Evolutionary conservation across 768 basidiomycete species (phyloP).

Genomic region (Amanita pallidorosea): DNA sequence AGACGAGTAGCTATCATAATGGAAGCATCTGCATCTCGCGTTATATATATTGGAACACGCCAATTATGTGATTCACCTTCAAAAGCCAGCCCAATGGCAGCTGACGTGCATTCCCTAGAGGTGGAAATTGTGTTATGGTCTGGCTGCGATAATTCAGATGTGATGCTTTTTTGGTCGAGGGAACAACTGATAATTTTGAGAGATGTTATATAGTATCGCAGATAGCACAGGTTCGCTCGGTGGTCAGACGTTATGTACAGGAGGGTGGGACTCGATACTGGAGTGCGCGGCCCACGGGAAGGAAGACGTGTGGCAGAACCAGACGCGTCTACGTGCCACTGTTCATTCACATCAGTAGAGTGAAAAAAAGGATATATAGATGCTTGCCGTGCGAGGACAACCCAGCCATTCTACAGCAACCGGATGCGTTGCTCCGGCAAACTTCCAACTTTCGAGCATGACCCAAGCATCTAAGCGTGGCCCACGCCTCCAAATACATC

Average conservation of each 20-base stretch:
- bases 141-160: slow-evolving; percentile 23
- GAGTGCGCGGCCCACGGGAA: slow-evolving; percentile 43
- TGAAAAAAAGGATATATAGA: background rate
- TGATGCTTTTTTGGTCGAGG: slow-evolving; percentile 26
- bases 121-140: slow-evolving; percentile 23
- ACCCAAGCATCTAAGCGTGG: slow-evolving; percentile 52
- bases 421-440: slow-evolving; percentile 41
- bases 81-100: slow-evolving; percentile 51
- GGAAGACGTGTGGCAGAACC: slow-evolving; percentile 47
- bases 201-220: slow-evolving; percentile 31
- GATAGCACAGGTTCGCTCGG: slow-evolving; percentile 41
- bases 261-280: slow-evolving; percentile 43
- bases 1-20: slow-evolving; percentile 58
- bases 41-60: background rate
- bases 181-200: slow-evolving; percentile 40
- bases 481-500: slow-evolving; percentile 57
- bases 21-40: slow-evolving; percentile 31
- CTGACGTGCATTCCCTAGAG: slow-evolving; percentile 39
- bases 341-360: background rate
- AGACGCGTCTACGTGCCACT: slow-evolving; percentile 43
- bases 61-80: slow-evolving; percentile 29
- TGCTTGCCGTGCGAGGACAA: slow-evolving; percentile 44
- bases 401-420: slow-evolving; percentile 57
- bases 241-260: slow-evolving; percentile 58
- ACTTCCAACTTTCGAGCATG: slow-evolving; percentile 45